Evolutionary conservation across 495 filamentous ascomycete genomes (phyloP).

Genomic region (Hypoxylon fragiforme): DNA sequence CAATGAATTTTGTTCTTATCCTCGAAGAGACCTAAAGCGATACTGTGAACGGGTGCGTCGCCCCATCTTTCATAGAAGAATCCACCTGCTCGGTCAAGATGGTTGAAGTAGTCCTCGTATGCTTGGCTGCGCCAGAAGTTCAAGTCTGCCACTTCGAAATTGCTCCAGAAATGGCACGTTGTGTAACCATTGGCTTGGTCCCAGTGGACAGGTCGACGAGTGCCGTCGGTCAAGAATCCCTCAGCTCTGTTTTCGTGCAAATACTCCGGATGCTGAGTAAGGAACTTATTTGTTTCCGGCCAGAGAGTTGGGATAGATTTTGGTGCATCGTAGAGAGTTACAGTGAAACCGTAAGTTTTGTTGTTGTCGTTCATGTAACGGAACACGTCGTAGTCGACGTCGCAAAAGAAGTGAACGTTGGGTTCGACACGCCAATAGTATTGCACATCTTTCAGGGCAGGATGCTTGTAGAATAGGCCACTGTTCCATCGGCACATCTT

Average conservation of each 20-base stretch:
- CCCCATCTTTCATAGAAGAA: constrained; percentile 99
- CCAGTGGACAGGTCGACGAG: constrained; percentile 77
- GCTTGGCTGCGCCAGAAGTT: constrained; percentile 88
- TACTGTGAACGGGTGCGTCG: constrained; percentile 95
- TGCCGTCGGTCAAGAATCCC: constrained; percentile 80
- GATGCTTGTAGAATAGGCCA: constrained; percentile 96
- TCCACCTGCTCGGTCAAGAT: constrained; percentile 89
- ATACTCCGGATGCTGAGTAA: constrained; percentile 81
- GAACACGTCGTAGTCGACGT: constrained; percentile 98
- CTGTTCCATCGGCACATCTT: constrained; percentile 99
- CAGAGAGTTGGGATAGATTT: constrained; percentile 85
- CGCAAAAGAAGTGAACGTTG: constrained; percentile 99
- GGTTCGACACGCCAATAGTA: constrained; percentile 99
- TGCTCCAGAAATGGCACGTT: constrained; percentile 99
- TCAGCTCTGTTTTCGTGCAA: constrained; percentile 81
- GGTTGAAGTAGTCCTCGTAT: constrained; percentile 96
- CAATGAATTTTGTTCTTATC: constrained; percentile 91
- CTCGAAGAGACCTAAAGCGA: constrained; percentile 92
- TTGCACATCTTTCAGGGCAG: constrained; percentile 74
- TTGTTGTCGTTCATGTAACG: constrained; percentile 96
- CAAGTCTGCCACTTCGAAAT: constrained; percentile 98
- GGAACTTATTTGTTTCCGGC: constrained; percentile 90
- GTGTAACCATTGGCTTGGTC: constrained; percentile 84
- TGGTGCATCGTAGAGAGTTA: constrained; percentile 94
- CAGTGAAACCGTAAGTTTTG: constrained; percentile 98